Conservation (phyloP, 2,329 filamentous ascomycete genomes). For the Trichoderma lentiforme region DNA sequence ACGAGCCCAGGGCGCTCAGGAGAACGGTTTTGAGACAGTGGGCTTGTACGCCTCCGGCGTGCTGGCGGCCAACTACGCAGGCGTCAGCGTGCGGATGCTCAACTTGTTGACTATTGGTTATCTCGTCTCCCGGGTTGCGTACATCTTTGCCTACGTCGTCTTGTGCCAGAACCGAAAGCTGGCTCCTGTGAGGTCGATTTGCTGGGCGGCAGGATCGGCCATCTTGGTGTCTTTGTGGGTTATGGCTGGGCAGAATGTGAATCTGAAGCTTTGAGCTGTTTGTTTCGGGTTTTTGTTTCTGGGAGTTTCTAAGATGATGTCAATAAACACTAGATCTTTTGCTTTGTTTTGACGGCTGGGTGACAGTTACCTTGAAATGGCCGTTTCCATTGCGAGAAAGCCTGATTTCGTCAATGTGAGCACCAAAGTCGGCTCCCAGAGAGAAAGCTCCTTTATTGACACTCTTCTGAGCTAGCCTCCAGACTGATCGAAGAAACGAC, state of each 20-base stretch:
- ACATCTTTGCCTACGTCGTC: conserved; percentile 43
- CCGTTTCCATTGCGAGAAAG: conserved; percentile 17
- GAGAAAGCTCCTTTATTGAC: not conserved
- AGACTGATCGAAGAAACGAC: conserved; percentile 20
- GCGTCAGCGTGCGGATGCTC: conserved; percentile 35
- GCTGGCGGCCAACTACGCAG: conserved; percentile 45
- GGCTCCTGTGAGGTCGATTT: conserved; percentile 36
- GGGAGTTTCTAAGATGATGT: not conserved
- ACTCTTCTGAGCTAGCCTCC: conserved; percentile 20
- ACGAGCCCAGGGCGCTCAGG: conserved; percentile 48
- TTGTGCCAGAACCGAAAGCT: conserved; percentile 41
- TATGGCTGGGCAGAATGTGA: conserved; percentile 35
- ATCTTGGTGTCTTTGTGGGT: conserved; percentile 39
- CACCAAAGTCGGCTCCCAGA: conserved; percentile 24
- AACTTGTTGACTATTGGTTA: conserved; percentile 42
- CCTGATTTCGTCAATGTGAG: conserved; percentile 22
- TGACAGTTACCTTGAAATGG: not conserved
- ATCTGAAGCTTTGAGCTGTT: not conserved
- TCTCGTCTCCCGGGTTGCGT: conserved; percentile 38
- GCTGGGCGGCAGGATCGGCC: conserved; percentile 37
- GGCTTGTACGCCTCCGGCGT: conserved; percentile 43
- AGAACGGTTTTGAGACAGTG: conserved; percentile 45
- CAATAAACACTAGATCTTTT: not conserved
- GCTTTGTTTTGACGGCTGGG: not conserved
- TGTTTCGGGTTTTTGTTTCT: not conserved